Evolutionary conservation across 352 stramenopile species (phyloP).

Genomic region (Globisporangium paddicum): DNA sequence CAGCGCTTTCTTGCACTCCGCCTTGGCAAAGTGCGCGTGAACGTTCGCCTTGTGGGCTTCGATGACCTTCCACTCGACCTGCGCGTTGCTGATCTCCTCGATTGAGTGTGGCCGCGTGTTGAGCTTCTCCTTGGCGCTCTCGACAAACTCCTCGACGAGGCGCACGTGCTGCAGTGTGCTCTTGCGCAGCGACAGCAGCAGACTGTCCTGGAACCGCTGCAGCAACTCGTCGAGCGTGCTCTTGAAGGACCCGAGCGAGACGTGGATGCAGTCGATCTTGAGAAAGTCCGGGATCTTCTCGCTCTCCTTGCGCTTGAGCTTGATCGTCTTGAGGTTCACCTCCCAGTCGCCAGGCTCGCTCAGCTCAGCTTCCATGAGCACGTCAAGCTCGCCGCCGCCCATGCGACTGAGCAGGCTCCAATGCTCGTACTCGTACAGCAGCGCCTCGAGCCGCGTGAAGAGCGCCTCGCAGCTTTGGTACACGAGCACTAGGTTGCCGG

Average conservation of each 20-base stretch:
- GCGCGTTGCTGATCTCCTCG: conserved; percentile 88
- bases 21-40: conserved; percentile 55
- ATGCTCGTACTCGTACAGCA: conserved; percentile 76
- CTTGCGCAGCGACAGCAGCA: conserved; percentile 85
- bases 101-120: conserved; percentile 88
- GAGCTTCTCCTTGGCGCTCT: conserved; percentile 85
- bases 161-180: conserved; percentile 75
- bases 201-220: conserved; percentile 76
- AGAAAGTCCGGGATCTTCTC: conserved; percentile 90
- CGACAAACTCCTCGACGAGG: conserved; percentile 87
- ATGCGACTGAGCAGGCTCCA: conserved; percentile 68
- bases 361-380: conserved; percentile 73
- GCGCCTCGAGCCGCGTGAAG: conserved; percentile 74
- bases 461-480: conserved; percentile 91
- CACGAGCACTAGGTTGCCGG: conserved; percentile 79
- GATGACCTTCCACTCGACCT: conserved; percentile 90
- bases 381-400: conserved; percentile 60
- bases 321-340: conserved; percentile 88
- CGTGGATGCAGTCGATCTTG: conserved; percentile 89
- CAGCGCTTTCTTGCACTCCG: conserved; percentile 85
- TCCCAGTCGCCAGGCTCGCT: conserved; percentile 79
- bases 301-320: conserved; percentile 87
- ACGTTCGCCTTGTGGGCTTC: conserved; percentile 53
- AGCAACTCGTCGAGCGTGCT: conserved; percentile 81
- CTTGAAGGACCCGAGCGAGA: conserved; percentile 90